Conservation (phyloP, 306 rosid species). For the Ziziphus jujuba region DNA sequence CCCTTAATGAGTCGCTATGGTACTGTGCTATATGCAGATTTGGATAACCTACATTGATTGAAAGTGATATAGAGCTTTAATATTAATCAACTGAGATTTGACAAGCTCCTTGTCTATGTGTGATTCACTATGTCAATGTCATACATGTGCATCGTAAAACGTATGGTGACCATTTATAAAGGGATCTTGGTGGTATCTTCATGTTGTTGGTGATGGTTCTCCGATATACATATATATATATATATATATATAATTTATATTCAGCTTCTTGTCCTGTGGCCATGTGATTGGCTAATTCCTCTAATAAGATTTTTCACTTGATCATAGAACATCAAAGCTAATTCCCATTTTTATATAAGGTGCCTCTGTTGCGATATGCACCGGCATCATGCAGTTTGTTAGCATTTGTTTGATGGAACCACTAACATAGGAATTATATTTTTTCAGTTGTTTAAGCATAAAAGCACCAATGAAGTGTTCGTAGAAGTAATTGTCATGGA, state of each 20-base stretch:
- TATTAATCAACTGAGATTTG: background rate
- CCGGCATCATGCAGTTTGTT: background rate
- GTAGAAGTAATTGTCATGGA: background rate
- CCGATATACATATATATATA: background rate
- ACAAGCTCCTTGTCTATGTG: slow-evolving; percentile 4
- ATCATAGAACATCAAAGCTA: background rate
- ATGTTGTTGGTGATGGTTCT: background rate
- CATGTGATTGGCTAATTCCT: background rate
- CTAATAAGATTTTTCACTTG: background rate
- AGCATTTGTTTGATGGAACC: background rate
- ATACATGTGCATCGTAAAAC: background rate
- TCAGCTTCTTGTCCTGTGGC: slow-evolving; percentile 4
- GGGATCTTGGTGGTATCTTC: background rate
- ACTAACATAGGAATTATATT: background rate
- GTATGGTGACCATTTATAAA: background rate
- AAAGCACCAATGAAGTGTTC: background rate
- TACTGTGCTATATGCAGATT: background rate
- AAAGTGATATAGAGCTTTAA: background rate
- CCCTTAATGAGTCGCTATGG: background rate
- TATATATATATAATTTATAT: no score
- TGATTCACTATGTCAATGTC: background rate
- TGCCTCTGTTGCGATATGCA: background rate
- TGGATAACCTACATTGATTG: background rate
- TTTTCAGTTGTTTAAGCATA: background rate
- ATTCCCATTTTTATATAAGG: background rate